Evolutionary conservation across 192 early-diverging fungal genomes (phyloP).

Genomic region (Backusella liffmaniae): DNA sequence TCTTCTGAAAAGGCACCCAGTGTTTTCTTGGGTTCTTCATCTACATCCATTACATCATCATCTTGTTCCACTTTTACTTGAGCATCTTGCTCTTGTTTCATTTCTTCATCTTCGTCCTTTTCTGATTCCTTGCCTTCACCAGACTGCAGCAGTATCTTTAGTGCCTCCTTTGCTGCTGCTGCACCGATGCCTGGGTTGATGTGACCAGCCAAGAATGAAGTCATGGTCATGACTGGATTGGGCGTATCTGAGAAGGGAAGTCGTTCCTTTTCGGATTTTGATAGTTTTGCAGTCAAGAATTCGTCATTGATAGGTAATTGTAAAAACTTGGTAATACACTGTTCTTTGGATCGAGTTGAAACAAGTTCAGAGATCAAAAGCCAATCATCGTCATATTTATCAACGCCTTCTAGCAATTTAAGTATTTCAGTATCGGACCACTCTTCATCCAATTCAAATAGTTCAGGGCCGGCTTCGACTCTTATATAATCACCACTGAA

Average conservation of each 20-base stretch:
- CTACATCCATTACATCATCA: slow-evolving; percentile 23
- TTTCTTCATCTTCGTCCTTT: background rate
- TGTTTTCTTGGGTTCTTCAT: slow-evolving; percentile 15
- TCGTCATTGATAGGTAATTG: slow-evolving; percentile 89
- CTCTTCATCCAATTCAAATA: slow-evolving; percentile 54
- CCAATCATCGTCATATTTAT: slow-evolving; percentile 96
- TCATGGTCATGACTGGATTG: slow-evolving; percentile 90
- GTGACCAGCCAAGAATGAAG: slow-evolving; percentile 83
- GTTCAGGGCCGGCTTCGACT: slow-evolving; percentile 51
- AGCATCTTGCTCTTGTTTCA: background rate
- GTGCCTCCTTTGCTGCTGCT: slow-evolving; percentile 83
- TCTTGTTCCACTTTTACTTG: background rate
- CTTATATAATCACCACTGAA: slow-evolving; percentile 89
- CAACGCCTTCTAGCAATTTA: slow-evolving; percentile 87
- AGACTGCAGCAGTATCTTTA: slow-evolving; percentile 60
- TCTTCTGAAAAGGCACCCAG: slow-evolving; percentile 28
- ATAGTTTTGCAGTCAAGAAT: slow-evolving; percentile 50
- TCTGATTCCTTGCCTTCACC: background rate
- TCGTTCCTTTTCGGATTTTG: slow-evolving; percentile 30
- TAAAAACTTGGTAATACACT: slow-evolving; percentile 88
- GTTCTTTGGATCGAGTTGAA: slow-evolving; percentile 82
- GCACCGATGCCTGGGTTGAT: slow-evolving; percentile 87
- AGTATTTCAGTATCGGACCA: slow-evolving; percentile 91
- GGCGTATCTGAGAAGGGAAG: slow-evolving; percentile 76
- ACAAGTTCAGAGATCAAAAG: slow-evolving; percentile 88